These are phyloP conservation scores for Fusarium sp. DNA, from an alignment of 2,329 filamentous ascomycete species.

Conservation along the genomic window DNA sequence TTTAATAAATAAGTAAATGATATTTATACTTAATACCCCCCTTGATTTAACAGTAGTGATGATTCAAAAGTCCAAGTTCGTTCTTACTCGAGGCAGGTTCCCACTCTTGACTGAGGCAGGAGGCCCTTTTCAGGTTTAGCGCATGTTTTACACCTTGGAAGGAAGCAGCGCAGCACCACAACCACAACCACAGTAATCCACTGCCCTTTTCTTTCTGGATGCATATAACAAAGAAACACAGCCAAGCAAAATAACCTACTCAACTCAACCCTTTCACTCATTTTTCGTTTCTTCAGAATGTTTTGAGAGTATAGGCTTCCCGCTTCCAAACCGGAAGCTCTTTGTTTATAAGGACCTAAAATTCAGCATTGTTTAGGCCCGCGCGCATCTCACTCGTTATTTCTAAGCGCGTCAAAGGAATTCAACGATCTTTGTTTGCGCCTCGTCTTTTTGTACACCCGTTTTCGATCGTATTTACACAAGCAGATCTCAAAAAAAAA, in stretches of 20 bases:
- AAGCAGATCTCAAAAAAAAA: background rate
- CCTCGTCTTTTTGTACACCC: background rate
- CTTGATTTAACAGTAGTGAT: too few relatives aligned
- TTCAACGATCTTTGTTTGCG: background rate
- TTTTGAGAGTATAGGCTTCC: background rate
- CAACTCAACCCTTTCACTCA: background rate
- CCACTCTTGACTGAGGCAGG: background rate
- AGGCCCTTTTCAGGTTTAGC: background rate
- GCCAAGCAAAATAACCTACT: background rate
- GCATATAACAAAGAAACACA: conserved; percentile 19
- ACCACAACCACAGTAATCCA: background rate
- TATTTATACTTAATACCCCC: too few relatives aligned
- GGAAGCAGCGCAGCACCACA: background rate
- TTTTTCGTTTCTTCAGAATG: background rate
- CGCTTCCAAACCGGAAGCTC: background rate
- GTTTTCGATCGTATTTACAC: background rate
- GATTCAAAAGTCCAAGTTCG: background rate
- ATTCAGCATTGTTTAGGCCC: conserved; percentile 7
- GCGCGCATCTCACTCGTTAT: background rate
- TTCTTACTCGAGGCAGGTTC: background rate
- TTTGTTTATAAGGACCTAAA: background rate
- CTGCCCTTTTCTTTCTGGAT: background rate
- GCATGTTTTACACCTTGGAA: background rate
- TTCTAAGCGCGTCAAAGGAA: conserved; percentile 9
- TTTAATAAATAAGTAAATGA: too few relatives aligned